Percentiles rank a stretch among this genome's conserved stretches.
Evolutionary conservation across 1,139 yeast genomes (phyloP).

Genomic region (Saccharomyces hybrid): DNA sequence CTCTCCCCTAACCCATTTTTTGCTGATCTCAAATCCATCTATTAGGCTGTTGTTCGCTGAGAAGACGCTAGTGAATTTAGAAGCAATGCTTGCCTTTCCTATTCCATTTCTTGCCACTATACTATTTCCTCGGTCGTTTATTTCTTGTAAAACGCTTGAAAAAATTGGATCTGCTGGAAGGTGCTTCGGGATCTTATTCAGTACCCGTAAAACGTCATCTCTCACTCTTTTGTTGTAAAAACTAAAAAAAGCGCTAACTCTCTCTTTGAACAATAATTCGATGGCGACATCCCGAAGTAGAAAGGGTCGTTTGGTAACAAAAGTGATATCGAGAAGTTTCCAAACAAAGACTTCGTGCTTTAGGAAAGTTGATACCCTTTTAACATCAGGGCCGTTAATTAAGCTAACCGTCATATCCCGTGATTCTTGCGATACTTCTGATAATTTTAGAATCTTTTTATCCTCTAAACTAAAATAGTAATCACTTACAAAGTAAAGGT

Average conservation of each 20-base stretch:
- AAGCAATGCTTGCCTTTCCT: slow-evolving; percentile 29
- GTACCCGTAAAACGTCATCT: slow-evolving; percentile 46
- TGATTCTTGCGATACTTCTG: slow-evolving; percentile 51
- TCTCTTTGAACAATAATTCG: slow-evolving; percentile 68
- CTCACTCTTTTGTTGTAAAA: slow-evolving; percentile 40
- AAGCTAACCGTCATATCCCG: slow-evolving; percentile 55
- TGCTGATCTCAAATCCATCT: slow-evolving; percentile 47
- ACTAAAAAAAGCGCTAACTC: slow-evolving; percentile 47
- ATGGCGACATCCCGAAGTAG: slow-evolving; percentile 69
- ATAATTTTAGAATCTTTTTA: slow-evolving; percentile 55
- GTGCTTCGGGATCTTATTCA: slow-evolving; percentile 25
- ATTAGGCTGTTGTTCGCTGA: slow-evolving; percentile 28
- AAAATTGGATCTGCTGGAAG: slow-evolving; percentile 8
- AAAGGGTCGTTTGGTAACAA: slow-evolving; percentile 66
- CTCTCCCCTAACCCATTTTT: slow-evolving; percentile 66
- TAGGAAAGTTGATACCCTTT: slow-evolving; percentile 9
- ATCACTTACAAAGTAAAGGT: slow-evolving; percentile 60
- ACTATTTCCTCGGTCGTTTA: slow-evolving; percentile 18
- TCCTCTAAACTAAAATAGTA: slow-evolving; percentile 49
- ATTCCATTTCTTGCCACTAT: slow-evolving; percentile 29
- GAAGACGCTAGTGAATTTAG: slow-evolving; percentile 38
- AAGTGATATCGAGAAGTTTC: slow-evolving; percentile 49
- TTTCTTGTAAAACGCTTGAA: slow-evolving; percentile 8
- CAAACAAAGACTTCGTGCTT: slow-evolving; percentile 47
- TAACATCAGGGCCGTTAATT: slow-evolving; percentile 14